Base-by-base conservation (phyloP, 176 grass and related monocot species). In the Aegilops umbellulata region DNA sequence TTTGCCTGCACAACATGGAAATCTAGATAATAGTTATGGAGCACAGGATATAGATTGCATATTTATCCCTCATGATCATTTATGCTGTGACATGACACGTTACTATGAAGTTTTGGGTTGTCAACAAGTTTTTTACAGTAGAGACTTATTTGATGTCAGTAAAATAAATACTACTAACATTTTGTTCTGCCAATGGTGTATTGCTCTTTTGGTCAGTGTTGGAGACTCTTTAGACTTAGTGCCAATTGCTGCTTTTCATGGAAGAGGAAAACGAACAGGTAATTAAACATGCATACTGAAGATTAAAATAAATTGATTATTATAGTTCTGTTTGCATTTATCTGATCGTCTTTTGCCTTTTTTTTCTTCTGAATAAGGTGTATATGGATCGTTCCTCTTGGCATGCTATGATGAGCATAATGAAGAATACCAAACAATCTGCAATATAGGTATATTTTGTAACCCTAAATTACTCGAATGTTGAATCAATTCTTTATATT, bases 401-500 rank as follows among this genome's bases (percentile, higher is more conserved):
- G 96, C 96, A 73, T 98, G 93, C 82, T 98, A 98, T 64, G 91
- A 98, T 88, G 96, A 98, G 53, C 84, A 92, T 24, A 98, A 98
- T 62, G 96, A 98, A 65, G 96, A 98, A 87, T 98, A 98, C 66
- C 93, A 98, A 91, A 95, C 91, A 58, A 98, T 98, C 69, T 98
- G 97, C 74, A 95, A 95, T 75, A 98, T 95, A 91, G 97, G 97
- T 98, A 92, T 25, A 25, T 16, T 42, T 44, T 60, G 20, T 74
- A 65, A 79, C 16, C 25, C 20, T 16, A 26, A 46, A 19, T 34
- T 66, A 27, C 19, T 57, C 22, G 7, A 17, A 42, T 57, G 63
- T 74, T 82, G 41, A 83, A 30, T 79, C 53, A 14, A n/a, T 22
- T 77, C 27, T 70, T 77, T 68, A 84, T 84, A 23, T 17, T 83